Conservation (phyloP, 1,284 basidiomycete genomes). For the Sporisorium iseilematis-ciliati region DNA sequence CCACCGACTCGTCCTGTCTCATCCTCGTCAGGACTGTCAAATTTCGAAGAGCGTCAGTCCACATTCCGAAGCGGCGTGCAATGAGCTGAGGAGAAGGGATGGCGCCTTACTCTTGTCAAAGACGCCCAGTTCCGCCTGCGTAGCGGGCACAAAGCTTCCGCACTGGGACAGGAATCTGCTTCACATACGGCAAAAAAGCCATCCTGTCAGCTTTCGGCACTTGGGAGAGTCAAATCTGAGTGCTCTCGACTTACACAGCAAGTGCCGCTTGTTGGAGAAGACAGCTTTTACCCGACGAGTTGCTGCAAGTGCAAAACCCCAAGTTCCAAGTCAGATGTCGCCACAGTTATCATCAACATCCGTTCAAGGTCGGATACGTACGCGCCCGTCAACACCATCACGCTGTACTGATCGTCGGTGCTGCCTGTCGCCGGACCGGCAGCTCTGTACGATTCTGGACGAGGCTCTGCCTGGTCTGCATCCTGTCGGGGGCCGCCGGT, state of each 20-base stretch:
- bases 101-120: constrained; percentile 42
- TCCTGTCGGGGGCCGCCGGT: neutral
- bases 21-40: constrained; percentile 45
- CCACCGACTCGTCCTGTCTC: constrained; percentile 49
- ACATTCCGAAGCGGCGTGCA: neutral
- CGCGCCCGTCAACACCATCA: constrained; percentile 53
- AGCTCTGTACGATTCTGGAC: neutral
- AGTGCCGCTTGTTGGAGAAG: constrained; percentile 50
- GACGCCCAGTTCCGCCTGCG: constrained; percentile 40
- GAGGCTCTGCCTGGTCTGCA: neutral
- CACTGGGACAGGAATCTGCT: constrained; percentile 41
- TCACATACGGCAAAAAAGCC: neutral
- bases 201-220: neutral
- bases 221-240: no score
- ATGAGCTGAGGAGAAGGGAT: no score
- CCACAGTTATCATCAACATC: neutral
- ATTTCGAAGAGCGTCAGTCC: neutral
- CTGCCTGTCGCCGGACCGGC: neutral
- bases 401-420: constrained; percentile 14
- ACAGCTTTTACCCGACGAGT: constrained; percentile 54
- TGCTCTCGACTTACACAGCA: constrained; percentile 20
- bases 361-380: constrained; percentile 8
- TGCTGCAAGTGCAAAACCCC: constrained; percentile 6
- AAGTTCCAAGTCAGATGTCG: neutral
- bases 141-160: constrained; percentile 45